Conservation (phyloP, 83 land plant genomes). For the Picea engelmannii region DNA sequence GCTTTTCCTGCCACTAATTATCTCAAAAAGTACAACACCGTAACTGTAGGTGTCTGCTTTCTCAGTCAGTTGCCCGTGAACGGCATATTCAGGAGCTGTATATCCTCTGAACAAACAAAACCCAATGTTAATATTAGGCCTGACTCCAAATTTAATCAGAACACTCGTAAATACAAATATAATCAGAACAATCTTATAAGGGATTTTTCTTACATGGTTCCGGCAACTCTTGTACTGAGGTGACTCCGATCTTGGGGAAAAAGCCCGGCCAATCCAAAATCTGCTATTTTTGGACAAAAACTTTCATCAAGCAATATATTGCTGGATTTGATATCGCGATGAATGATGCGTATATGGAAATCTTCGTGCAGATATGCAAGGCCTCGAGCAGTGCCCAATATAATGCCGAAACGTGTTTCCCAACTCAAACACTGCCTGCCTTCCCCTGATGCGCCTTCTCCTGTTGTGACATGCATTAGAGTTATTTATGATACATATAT, state of each 20-base stretch:
- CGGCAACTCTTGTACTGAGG: constrained; percentile 39
- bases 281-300: constrained; percentile 43
- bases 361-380: constrained; percentile 57
- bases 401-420: constrained; percentile 44
- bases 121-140: not conserved
- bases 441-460: too few species aligned
- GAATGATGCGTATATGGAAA: constrained; percentile 37
- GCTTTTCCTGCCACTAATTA: constrained; percentile 28
- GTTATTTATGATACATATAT: too few species aligned
- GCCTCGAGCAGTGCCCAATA: constrained; percentile 48
- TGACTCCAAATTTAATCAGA: not conserved
- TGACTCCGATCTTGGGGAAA: constrained; percentile 34
- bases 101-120: constrained; percentile 28
- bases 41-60: constrained; percentile 37
- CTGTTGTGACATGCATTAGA: not conserved
- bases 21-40: constrained; percentile 39
- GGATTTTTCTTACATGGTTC: constrained; percentile 38
- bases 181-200: too few species aligned
- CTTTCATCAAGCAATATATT: constrained; percentile 32
- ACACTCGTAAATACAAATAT: not conserved
- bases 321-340: constrained; percentile 35
- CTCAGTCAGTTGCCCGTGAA: constrained; percentile 28
- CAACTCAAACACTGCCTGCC: constrained; percentile 33
- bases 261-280: constrained; percentile 63
- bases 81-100: constrained; percentile 41